Conservation (phyloP, 2,329 filamentous ascomycete species). For the Exophiala bonariae region DNA sequence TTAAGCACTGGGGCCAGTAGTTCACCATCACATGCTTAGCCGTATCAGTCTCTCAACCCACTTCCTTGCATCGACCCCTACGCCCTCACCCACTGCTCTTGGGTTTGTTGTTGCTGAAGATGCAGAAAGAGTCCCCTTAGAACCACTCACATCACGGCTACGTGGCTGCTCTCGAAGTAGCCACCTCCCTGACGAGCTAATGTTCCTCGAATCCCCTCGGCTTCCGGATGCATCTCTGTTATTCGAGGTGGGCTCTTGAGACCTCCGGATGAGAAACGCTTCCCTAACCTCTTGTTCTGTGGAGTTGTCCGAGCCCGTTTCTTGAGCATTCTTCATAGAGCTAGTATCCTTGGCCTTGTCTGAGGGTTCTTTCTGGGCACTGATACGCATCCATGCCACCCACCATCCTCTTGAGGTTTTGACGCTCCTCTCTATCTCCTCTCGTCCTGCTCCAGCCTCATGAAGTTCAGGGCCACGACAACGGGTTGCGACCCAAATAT, state of each 20-base stretch:
- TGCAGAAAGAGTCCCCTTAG: neutral
- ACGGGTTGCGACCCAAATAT: slow-evolving; percentile 55
- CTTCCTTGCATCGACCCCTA: slow-evolving; percentile 47
- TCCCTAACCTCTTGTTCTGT: slow-evolving; percentile 32
- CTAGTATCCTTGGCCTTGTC: slow-evolving; percentile 2
- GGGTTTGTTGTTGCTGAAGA: slow-evolving; percentile 16
- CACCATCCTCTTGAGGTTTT: slow-evolving; percentile 68
- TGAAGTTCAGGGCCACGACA: neutral
- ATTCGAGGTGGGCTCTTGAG: slow-evolving; percentile 36
- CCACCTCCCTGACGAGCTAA: slow-evolving; percentile 28
- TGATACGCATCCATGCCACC: slow-evolving; percentile 60
- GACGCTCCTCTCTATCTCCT: slow-evolving; percentile 60
- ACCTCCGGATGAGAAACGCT: slow-evolving; percentile 48
- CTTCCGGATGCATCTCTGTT: slow-evolving; percentile 34
- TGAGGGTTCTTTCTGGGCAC: neutral
- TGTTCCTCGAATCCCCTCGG: slow-evolving; percentile 30
- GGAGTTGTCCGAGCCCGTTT: no score
- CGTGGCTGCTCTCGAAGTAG: slow-evolving; percentile 29
- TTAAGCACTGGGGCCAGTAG: neutral
- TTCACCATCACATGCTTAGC: slow-evolving; percentile 39
- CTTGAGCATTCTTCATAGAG: no score
- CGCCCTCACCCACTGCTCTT: slow-evolving; percentile 37
- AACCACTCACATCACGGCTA: slow-evolving; percentile 34
- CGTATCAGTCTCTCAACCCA: slow-evolving; percentile 48
- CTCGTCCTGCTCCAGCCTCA: slow-evolving; percentile 29